Evolutionary conservation across 1,284 basidiomycete species (phyloP), one percentile per base, ranked within the genome.

Genomic region (Mycosarcoma maydis): DNA sequence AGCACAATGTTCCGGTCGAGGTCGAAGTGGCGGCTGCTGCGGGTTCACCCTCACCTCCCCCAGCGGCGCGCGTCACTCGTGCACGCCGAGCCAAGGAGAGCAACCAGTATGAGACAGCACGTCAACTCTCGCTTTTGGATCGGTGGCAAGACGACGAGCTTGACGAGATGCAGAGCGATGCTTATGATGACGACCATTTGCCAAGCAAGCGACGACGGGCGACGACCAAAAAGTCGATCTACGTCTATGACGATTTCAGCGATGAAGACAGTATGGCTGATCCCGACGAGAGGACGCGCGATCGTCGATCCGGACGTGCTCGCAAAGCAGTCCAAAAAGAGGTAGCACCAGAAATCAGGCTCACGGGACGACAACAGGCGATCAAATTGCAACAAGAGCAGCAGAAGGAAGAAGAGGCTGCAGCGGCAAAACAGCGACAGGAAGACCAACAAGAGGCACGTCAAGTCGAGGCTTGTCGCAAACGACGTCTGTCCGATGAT

Each of bases 371-470:
- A 46, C 59, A 73, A 43, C 70, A 70, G 36, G 58, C 58, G 4
- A 60, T 68, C 65, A 61, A 51, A 43, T 32, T 62, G 44, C 58
- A 68, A 58, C 49, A 60, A 36, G 47, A 75, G 57, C 42, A 67
- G 54, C 52, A 72, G 29, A 52, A 59, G 55, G 59, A 64, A 29
- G 45, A 57, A 33, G 33, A 70, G 34, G 65, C 49, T 3, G 39
- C 48, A n/a, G 37, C 42, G 16, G 37, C n/a, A 14, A 47, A 48
- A 22, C 53, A 58, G 44, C 34, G 38, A 40, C 37, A 54, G 30
- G 48, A 67, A 24, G 42, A 56, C 17, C 27, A 51, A 14, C 23
- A 54, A 4, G 50, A 41, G 23, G 26, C 43, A 8, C 29, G 30
- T 14, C 36, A 41, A 11, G 34, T 26, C 17, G 40, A 47, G 13